Conservation (phyloP, 805 yeast genomes). For the Lachancea waltii region DNA sequence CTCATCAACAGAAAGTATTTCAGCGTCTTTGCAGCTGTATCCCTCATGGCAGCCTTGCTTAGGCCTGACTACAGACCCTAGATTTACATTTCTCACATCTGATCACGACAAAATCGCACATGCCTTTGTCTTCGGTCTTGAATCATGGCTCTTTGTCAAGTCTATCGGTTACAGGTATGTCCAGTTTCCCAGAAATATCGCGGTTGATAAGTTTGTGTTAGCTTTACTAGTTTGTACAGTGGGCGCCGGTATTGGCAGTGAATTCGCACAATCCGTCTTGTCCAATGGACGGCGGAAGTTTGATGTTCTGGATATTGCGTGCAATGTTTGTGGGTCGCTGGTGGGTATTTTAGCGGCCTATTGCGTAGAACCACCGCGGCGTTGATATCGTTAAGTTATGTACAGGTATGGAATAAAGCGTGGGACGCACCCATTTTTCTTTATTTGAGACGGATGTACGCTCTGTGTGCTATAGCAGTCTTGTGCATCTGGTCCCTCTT, state of each 20-base stretch:
- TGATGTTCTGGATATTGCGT: constrained; percentile 43
- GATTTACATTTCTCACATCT: constrained; percentile 36
- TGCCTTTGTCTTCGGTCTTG: constrained; percentile 39
- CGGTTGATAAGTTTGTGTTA: constrained; percentile 19
- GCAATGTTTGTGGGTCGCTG: constrained; percentile 30
- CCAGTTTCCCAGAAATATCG: background rate
- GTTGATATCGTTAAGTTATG: background rate
- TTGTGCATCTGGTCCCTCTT: constrained; percentile 79
- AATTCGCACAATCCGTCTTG: constrained; percentile 38
- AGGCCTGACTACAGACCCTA: constrained; percentile 33
- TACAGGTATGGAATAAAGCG: constrained; percentile 1
- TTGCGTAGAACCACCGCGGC: background rate
- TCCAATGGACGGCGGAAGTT: constrained; percentile 37
- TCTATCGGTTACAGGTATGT: constrained; percentile 31
- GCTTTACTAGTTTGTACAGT: constrained; percentile 41
- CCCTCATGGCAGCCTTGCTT: constrained; percentile 22
- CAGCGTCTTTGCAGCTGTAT: constrained; percentile 11
- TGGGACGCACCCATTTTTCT: background rate
- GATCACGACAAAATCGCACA: constrained; percentile 49
- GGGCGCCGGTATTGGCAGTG: constrained; percentile 45
- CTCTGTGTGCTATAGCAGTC: constrained; percentile 81
- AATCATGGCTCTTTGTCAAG: constrained; percentile 45
- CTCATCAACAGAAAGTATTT: constrained; percentile 15
- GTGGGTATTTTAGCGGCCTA: constrained; percentile 20
- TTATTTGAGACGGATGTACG: constrained; percentile 50